Conservation (phyloP, 2,329 filamentous ascomycete genomes). For the Pseudogymnoascus sp. region DNA sequence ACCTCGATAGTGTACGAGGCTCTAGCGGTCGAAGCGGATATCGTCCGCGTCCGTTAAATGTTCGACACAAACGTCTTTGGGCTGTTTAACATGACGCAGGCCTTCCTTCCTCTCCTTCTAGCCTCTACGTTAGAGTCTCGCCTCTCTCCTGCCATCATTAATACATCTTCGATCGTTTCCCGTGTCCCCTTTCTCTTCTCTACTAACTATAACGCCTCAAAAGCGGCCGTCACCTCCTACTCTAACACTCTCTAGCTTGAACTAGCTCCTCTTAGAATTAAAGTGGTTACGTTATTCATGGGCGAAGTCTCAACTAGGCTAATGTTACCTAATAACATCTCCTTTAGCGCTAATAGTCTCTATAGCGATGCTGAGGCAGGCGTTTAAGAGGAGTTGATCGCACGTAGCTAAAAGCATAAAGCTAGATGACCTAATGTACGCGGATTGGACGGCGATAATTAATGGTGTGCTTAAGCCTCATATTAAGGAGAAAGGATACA, state of each 20-base stretch:
- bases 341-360: neutral
- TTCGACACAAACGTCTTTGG: slow-evolving; percentile 34
- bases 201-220: slow-evolving; percentile 35
- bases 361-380: neutral
- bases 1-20: slow-evolving; percentile 12
- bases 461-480: too few species aligned
- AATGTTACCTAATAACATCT: neutral
- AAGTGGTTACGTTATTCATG: slow-evolving; percentile 14
- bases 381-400: neutral
- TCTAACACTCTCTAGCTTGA: slow-evolving; percentile 35
- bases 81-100: slow-evolving; percentile 31
- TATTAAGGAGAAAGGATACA: too few species aligned
- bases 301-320: slow-evolving; percentile 12
- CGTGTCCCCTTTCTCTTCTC: slow-evolving; percentile 29
- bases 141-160: slow-evolving; percentile 33
- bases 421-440: too few species aligned
- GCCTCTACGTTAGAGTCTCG: slow-evolving; percentile 24
- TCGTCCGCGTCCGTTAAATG: slow-evolving; percentile 14
- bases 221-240: slow-evolving; percentile 33
- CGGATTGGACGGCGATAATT: too few species aligned
- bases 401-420: slow-evolving; percentile 12
- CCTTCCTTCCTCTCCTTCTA: slow-evolving; percentile 32
- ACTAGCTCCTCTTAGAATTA: slow-evolving; percentile 21
- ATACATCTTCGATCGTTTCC: slow-evolving; percentile 29
- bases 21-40: slow-evolving; percentile 13